Conservation (phyloP, 495 filamentous ascomycete genomes). For the Xylaria flabelliformis region DNA sequence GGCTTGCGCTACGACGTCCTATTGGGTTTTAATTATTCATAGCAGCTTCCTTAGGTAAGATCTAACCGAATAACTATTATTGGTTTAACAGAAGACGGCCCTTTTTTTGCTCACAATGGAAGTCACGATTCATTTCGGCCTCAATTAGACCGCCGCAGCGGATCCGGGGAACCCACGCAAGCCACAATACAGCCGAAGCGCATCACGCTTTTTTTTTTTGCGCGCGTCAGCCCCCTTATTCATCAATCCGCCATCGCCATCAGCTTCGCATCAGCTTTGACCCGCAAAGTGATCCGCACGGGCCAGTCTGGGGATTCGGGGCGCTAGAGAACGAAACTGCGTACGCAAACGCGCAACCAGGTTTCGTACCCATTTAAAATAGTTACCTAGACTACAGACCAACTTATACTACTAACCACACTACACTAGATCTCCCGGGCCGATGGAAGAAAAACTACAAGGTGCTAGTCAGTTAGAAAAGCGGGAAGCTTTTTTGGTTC, state of each 20-base stretch:
- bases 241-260: too few relatives aligned
- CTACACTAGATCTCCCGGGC: constrained; percentile 5
- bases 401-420: neutral
- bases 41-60: neutral
- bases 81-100: neutral
- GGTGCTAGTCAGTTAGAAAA: neutral
- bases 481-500: neutral
- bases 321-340: too few relatives aligned
- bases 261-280: neutral
- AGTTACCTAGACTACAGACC: too few relatives aligned
- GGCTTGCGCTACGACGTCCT: neutral
- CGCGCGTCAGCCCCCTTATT: constrained; percentile 6
- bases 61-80: neutral
- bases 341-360: neutral
- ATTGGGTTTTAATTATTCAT: neutral
- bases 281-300: neutral
- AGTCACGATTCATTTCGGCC: constrained; percentile 8
- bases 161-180: constrained; percentile 12
- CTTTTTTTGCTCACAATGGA: constrained; percentile 11
- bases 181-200: constrained; percentile 20
- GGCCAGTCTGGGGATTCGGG: neutral
- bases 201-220: neutral
- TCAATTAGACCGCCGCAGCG: neutral
- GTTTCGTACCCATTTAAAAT: neutral
- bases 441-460: neutral